Evolutionary conservation across 2,329 filamentous ascomycete species (phyloP), one percentile per base, ranked within the genome.

Genomic region (Claviceps spartinae): DNA sequence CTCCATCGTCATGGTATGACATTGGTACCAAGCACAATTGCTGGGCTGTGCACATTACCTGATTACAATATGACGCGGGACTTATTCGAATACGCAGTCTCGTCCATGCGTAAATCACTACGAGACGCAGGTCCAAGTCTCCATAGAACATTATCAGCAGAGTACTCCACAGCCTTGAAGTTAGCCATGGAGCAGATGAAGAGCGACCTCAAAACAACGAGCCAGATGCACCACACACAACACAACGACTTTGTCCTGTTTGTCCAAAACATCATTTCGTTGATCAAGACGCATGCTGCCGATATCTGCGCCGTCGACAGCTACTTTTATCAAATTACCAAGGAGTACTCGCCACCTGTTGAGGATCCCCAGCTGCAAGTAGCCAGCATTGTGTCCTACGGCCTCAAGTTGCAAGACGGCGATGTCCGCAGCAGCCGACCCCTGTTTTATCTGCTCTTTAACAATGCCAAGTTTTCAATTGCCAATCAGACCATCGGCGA

Each of bases 351-450:
- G 3, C 78, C 78, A 2, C 72, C 78, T 0, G 59, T 65, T 13
- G 70, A 79, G 51, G 78, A 82, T 46, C 78, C 78, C 2, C 71
- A 76, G 40, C 67, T 81, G 4, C 77, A 79, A 54, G 71, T 75
- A 24, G 77, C 78, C 4, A 71, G 69, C 4, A 76, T 82, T 59
- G 59, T 77, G 16, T 74, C 76, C 2, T 81, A 79, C 60, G 78
- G 76, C 1, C 64, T 81, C 36, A 72, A 74, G 42, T 63, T 82
- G 16, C 67, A 69, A 41, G 78, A 81, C 54, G 73, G 71, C 1
- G 77, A 80, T 51, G 58, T 62, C 2, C 70, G 68, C 34, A 73
- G 72, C 4, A 63, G 64, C 5, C 69, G 73, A 18, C 71, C 73
- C 50, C 68, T 81, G 3, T 82, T 81, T 59, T 75, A 75, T 60